A percentile compares a stretch with the other conserved stretches of the same genome.
These are phyloP conservation scores for Ephemerocybe angulata DNA, from an alignment of 768 basidiomycete genomes.

Conservation along the genomic window DNA sequence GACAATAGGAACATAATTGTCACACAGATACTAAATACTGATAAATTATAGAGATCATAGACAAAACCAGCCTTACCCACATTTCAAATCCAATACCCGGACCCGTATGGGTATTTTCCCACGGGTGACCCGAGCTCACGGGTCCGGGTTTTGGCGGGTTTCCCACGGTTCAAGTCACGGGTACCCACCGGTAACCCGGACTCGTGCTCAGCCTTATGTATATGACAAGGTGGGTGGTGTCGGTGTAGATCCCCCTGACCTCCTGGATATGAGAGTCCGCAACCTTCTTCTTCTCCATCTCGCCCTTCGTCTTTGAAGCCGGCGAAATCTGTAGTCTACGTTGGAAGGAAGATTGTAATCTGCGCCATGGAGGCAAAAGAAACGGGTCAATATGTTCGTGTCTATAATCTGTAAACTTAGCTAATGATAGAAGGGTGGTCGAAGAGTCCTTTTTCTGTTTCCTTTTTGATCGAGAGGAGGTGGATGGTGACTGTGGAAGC, in stretches of 20 bases:
- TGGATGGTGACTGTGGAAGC: conserved; percentile 13
- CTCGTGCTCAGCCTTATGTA: too few species aligned
- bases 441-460: not conserved
- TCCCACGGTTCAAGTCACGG: too few species aligned
- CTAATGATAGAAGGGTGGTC: conserved; percentile 13
- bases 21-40: too few species aligned
- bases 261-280: conserved; percentile 8
- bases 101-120: too few species aligned
- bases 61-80: too few species aligned
- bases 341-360: not conserved
- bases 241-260: not conserved
- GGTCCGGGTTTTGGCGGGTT: too few species aligned
- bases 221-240: conserved; percentile 2
- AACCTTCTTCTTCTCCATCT: conserved; percentile 7
- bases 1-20: too few species aligned
- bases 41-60: too few species aligned
- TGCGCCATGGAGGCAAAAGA: conserved; percentile 20
- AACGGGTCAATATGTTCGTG: conserved; percentile 19
- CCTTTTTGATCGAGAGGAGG: not conserved
- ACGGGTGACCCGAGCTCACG: too few species aligned
- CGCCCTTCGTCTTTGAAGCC: not conserved
- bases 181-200: too few species aligned
- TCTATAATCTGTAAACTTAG: conserved; percentile 10
- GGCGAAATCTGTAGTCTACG: not conserved
- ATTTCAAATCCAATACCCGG: too few species aligned